Base-by-base conservation (phyloP, 2,329 filamentous ascomycete species). In the Thelonectria rubi region DNA sequence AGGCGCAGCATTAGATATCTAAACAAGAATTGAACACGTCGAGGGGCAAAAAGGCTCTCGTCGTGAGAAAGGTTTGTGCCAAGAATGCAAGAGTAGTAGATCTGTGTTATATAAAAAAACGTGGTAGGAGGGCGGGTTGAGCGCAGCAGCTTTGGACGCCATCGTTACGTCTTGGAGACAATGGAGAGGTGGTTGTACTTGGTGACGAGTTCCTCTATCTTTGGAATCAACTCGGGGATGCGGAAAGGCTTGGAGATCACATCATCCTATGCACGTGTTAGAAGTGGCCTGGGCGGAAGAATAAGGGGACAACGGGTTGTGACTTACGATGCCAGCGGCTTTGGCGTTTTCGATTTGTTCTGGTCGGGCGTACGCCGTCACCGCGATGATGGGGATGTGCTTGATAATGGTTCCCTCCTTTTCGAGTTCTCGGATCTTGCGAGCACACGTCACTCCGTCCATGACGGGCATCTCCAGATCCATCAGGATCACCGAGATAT, bases 381-480 rank as follows among this genome's bases (percentile, higher is more conserved):
- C 90, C n/a, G 89, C 90, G 68, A 93, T 91, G 67, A 92, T 91
- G 2, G 90, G 89, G n/a, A 92, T 86, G 70, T 92, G 90, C 51
- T 81, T 79, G 17, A 83, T 80, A 49, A 91, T 84, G 32, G 82
- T 85, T 18, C 87, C 86, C 55, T 86, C 81, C 50, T 77, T 78
- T 73, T 94, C 90, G 17, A 91, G 79, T 62, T 89, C 84, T 17
- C 91, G 84, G 55, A 94, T 93, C 62, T 81, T 85, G 43, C 84
- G 82, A 12, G 91, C 88, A 65, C 91, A 92, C 2, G 89, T 90
- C 75, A 91, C 86, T 37, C 91, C 91, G 69, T 94, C 90, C 91
- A 93, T 93, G 45, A 93, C 84, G 1, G 91, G 91, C 91, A 94
- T 94, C 71, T 93, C 91, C 49, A 93, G 81, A 72, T 94, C 91